A percentile compares a stretch with the other conserved stretches of the same genome.
These are phyloP conservation scores for Aureobasidium vineae DNA, from an alignment of 2,329 filamentous ascomycete genomes.

Conservation along the genomic window DNA sequence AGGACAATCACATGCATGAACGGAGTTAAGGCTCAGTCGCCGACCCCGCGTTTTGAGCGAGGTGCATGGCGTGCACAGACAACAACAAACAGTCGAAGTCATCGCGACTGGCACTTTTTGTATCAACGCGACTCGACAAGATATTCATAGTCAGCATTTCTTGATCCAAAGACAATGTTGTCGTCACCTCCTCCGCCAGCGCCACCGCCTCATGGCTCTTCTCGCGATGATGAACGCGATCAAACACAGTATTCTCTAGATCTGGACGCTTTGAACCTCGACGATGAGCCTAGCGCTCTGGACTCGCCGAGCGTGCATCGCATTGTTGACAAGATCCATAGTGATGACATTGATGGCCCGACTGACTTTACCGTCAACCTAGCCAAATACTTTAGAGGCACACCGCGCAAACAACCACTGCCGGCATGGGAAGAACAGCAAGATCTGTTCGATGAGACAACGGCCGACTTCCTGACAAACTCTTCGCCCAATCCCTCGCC, in stretches of 20 bases:
- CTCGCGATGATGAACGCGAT: not conserved
- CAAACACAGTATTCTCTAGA: conserved; percentile 37
- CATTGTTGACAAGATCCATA: conserved; percentile 32
- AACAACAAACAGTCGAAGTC: conserved; percentile 23
- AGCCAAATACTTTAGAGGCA: conserved; percentile 36
- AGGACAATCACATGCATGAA: conserved; percentile 5
- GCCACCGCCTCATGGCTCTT: not conserved
- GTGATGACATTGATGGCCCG: conserved; percentile 42
- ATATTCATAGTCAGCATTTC: conserved; percentile 14
- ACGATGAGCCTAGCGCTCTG: conserved; percentile 26
- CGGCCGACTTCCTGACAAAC: conserved; percentile 25
- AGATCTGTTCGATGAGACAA: not conserved
- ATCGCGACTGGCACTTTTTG: conserved; percentile 1
- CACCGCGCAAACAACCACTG: conserved; percentile 7
- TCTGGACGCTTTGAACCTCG: conserved; percentile 36
- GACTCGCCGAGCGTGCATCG: conserved; percentile 32
- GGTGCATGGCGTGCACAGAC: conserved; percentile 19
- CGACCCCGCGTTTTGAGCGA: conserved; percentile 11
- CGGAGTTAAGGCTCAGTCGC: not conserved
- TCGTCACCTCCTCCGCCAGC: conserved; percentile 27
- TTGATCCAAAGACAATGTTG: conserved; percentile 29
- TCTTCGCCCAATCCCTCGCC: conserved; percentile 25
- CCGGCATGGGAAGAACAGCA: conserved; percentile 18
- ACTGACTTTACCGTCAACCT: conserved; percentile 42
- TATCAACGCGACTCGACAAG: conserved; percentile 6